Conservation (phyloP, 768 basidiomycete genomes). For the Podaxis rugospora region DNA sequence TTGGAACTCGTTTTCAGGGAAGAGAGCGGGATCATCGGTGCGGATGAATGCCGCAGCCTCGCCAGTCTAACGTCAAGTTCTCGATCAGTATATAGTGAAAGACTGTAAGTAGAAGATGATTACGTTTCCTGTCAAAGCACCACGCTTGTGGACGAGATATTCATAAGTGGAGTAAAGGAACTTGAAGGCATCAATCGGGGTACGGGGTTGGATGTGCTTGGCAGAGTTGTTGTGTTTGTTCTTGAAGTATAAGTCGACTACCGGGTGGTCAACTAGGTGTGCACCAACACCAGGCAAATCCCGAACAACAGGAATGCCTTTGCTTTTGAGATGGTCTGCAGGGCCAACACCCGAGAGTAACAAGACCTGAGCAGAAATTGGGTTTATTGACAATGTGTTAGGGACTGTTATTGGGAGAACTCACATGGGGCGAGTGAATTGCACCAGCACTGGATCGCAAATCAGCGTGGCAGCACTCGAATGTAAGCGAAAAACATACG, state of each 20-base stretch:
- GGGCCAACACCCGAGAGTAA: slow-evolving; percentile 80
- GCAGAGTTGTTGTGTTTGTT: slow-evolving; percentile 44
- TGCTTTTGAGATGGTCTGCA: slow-evolving; percentile 43
- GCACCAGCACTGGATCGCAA: slow-evolving; percentile 44
- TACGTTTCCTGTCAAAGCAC: slow-evolving; percentile 54
- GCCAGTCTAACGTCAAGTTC: slow-evolving; percentile 24
- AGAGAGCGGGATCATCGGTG: slow-evolving; percentile 40
- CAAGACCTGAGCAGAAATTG: slow-evolving; percentile 40
- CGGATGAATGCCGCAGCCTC: slow-evolving; percentile 55
- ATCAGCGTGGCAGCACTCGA: background rate
- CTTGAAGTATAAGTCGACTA: slow-evolving; percentile 46
- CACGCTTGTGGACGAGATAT: slow-evolving; percentile 42
- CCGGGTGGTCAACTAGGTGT: slow-evolving; percentile 67
- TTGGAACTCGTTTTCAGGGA: slow-evolving; percentile 31
- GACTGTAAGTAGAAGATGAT: slow-evolving; percentile 8
- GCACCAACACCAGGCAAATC: slow-evolving; percentile 74
- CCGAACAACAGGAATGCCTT: slow-evolving; percentile 50
- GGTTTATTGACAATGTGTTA: background rate
- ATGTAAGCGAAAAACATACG: slow-evolving; percentile 31
- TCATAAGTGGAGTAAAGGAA: slow-evolving; percentile 29
- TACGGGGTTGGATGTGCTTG: slow-evolving; percentile 31
- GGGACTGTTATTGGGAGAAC: background rate
- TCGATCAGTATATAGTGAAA: background rate
- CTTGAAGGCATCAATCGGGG: slow-evolving; percentile 22
- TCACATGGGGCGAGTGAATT: slow-evolving; percentile 51